A percentile compares a stretch with the other conserved stretches of the same genome.
phyloP scores from a whole-genome alignment of 192 early-diverging fungal species.

The Spizellomyces punctatus region DNA sequence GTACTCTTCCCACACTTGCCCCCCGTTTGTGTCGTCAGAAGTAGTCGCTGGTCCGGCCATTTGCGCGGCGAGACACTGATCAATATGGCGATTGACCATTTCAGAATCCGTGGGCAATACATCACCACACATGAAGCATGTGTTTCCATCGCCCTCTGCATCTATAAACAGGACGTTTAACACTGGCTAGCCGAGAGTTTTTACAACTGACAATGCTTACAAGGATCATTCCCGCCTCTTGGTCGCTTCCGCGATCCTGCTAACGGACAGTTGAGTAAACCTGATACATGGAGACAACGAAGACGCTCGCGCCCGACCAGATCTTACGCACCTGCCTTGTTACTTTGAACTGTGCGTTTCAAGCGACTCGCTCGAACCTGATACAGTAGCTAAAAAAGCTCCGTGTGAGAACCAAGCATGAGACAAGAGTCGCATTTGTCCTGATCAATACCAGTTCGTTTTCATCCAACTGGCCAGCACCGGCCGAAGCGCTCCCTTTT shows the following conservation, averaged over 20 bases:
- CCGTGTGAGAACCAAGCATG: background rate
- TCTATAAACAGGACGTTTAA: background rate
- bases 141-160: conserved; percentile 14
- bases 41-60: conserved; percentile 7
- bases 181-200: background rate
- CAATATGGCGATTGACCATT: conserved; percentile 76
- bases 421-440: too few species aligned
- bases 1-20: conserved; percentile 61
- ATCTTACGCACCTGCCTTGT: background rate
- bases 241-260: too few species aligned
- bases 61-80: conserved; percentile 61
- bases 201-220: too few species aligned
- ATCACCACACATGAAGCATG: conserved; percentile 70
- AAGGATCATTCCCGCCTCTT: too few species aligned
- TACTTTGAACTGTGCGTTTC: conserved; percentile 14
- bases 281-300: too few species aligned
- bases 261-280: too few species aligned
- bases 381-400: conserved; percentile 22
- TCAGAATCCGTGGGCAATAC: conserved; percentile 57
- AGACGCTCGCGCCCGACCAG: too few species aligned
- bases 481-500: conserved; percentile 31
- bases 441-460: conserved; percentile 13
- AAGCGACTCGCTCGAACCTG: conserved; percentile 33
- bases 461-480: conserved; percentile 34
- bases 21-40: conserved; percentile 6